These are phyloP conservation scores for Neospermospora avenae DNA, from an alignment of 2,329 filamentous ascomycete species.

Conservation along the genomic window DNA sequence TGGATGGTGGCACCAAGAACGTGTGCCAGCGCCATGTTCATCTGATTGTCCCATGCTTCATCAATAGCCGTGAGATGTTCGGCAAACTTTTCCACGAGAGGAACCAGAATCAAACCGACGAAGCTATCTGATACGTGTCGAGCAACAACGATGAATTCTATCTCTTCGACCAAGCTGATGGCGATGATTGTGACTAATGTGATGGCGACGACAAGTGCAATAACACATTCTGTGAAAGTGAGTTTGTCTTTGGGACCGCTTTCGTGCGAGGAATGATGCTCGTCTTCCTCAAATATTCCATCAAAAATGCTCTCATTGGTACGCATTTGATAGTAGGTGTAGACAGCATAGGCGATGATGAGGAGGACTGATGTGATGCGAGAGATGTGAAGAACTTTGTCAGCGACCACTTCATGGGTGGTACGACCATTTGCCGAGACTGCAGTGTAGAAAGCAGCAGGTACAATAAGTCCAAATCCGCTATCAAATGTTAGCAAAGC, in stretches of 20 bases:
- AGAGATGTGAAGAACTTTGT: constrained; percentile 62
- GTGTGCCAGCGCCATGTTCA: constrained; percentile 82
- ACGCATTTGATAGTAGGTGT: constrained; percentile 69
- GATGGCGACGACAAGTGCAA: constrained; percentile 63
- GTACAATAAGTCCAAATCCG: constrained; percentile 45
- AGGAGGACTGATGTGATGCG: constrained; percentile 69
- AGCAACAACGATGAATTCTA: constrained; percentile 56
- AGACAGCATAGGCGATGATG: constrained; percentile 64
- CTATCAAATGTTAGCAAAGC: constrained; percentile 31
- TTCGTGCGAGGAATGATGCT: constrained; percentile 59
- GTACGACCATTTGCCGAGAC: constrained; percentile 36
- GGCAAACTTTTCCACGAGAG: constrained; percentile 80
- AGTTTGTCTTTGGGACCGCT: constrained; percentile 58
- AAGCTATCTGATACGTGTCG: constrained; percentile 54
- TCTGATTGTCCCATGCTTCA: constrained; percentile 79
- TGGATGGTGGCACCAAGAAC: constrained; percentile 85
- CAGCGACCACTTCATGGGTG: constrained; percentile 41
- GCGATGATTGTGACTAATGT: constrained; percentile 71
- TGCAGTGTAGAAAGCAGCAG: constrained; percentile 48
- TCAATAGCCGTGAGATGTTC: constrained; percentile 83
- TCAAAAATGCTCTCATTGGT: constrained; percentile 77
- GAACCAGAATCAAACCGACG: constrained; percentile 71
- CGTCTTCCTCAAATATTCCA: constrained; percentile 68
- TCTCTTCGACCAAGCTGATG: constrained; percentile 70
- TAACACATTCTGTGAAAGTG: constrained; percentile 68